Evolutionary conservation across 768 basidiomycete genomes (phyloP).

Genomic region (Termitomyces sp.): DNA sequence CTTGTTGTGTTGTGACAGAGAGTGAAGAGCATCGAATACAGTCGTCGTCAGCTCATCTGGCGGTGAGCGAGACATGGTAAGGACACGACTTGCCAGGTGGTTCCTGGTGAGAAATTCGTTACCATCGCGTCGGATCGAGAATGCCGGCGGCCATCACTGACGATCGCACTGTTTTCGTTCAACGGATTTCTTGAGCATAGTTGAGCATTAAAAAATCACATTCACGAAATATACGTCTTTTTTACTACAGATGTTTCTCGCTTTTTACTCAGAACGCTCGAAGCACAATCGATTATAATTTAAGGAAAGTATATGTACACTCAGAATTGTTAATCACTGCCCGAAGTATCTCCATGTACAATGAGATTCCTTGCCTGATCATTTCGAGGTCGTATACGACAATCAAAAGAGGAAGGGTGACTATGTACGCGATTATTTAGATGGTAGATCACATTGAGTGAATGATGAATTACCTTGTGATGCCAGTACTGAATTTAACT

Average conservation of each 20-base stretch:
- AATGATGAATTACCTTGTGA: neutral
- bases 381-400: neutral
- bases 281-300: too few species aligned
- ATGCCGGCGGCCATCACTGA: neutral
- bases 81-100: neutral
- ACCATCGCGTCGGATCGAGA: neutral
- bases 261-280: too few species aligned
- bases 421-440: neutral
- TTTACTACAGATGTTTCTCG: too few species aligned
- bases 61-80: constrained; percentile 20
- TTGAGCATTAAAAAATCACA: too few species aligned
- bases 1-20: constrained; percentile 39
- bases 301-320: too few species aligned
- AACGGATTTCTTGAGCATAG: too few species aligned
- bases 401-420: neutral
- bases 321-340: too few species aligned
- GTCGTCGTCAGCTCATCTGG: constrained; percentile 52
- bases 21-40: constrained; percentile 44
- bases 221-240: neutral
- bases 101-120: neutral
- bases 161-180: too few species aligned
- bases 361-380: neutral
- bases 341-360: neutral
- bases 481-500: neutral
- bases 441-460: neutral